Evolutionary conservation across 202 grass and related monocot species (phyloP), one percentile per base, ranked within the genome.

Genomic region (Zoysia matrella): DNA sequence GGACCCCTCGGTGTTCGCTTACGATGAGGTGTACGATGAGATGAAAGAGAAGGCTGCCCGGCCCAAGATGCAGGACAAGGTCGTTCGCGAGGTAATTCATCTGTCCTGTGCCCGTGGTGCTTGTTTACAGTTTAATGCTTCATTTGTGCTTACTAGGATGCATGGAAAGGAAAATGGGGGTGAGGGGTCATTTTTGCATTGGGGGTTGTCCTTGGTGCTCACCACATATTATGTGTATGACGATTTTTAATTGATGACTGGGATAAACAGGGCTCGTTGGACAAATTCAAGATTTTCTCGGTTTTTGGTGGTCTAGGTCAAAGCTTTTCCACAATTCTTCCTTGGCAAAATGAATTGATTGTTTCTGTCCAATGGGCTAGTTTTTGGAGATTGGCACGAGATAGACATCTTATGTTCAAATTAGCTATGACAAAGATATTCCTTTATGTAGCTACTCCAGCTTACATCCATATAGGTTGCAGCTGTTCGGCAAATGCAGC

Each of bases 1-100:
- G 88, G 96, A 98, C 74, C 96, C 92, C 18, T 98, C 92, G 16
- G 92, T 98, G 8, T 93, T 93, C 62, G 89, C 94, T 47, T 98
- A 98, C 48, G 95, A 98, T 36, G 95, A 91, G 15, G 88, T 95
- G 47, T 98, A 95, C 45, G 96, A 98, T 46, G 91, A 93, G 15
- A 98, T 95, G 96, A 98, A 95, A 77, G 90, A 93, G 83, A 90
- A 95, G 82, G 76, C 87, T 11, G 89, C 82, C 45, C 87, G 86
- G 60, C 96, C 96, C 43, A 98, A 98, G 82, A 90, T 93, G 54
- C 92, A 98, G 77, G 92, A 85, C 47, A 80, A 80, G 68, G 77
- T 83, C 3, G 88, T 93, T 61, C 90, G 92, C 71, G 85, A 95
- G 92, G 92, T 95, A 69, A 61, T 5, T 75, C 44, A 18, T 49